phyloP scores from a whole-genome alignment of 225 moss, liverwort and hornwort genomes.

The Sphagnum tenellum region DNA sequence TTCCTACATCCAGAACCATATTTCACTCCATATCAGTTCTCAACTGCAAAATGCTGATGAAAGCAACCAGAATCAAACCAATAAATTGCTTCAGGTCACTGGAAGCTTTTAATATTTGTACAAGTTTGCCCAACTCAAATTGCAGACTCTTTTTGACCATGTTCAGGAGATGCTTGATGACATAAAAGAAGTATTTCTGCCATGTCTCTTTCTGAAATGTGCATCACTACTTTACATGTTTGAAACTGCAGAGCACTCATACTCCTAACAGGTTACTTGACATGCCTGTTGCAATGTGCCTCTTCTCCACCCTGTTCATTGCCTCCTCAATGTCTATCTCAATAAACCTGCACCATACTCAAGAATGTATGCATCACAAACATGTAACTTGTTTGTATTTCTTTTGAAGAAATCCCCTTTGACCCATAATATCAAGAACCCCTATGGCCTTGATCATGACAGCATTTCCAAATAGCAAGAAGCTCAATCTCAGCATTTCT shows the following conservation, averaged over 20 bases:
- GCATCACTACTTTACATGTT: too few species aligned
- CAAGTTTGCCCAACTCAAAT: too few species aligned
- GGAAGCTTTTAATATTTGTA: too few species aligned
- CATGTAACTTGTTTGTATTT: background rate
- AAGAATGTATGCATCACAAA: background rate
- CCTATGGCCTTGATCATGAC: background rate
- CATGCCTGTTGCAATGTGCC: slow-evolving; percentile 74
- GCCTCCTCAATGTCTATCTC: slow-evolving; percentile 86
- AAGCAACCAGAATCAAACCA: background rate
- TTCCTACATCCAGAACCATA: slow-evolving; percentile 37
- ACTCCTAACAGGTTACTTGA: background rate
- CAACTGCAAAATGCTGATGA: background rate
- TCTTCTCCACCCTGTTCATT: slow-evolving; percentile 80
- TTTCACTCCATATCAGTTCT: too few species aligned
- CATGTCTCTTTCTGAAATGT: too few species aligned
- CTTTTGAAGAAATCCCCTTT: too few species aligned
- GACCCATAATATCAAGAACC: background rate
- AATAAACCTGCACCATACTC: slow-evolving; percentile 51
- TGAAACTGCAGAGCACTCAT: too few species aligned
- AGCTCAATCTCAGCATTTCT: too few species aligned
- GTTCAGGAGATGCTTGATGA: too few species aligned
- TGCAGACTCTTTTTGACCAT: too few species aligned
- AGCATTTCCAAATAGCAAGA: background rate
- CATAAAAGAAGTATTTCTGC: too few species aligned
- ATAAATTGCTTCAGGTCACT: too few species aligned